Base-by-base conservation (phyloP, 2,329 filamentous ascomycete genomes). In the Aspergillus costaricaensis region DNA sequence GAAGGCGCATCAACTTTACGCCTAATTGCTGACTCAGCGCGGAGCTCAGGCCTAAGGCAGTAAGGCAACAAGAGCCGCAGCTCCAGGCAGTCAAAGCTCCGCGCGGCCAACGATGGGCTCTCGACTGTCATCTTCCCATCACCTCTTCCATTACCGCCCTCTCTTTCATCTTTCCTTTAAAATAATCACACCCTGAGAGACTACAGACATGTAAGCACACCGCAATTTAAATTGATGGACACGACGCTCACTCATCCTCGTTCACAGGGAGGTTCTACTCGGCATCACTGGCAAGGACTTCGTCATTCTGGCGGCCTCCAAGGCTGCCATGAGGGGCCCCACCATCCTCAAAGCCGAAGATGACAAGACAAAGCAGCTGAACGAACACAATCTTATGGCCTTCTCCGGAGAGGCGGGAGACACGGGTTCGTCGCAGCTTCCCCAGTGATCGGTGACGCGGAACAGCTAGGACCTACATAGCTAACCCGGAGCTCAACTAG, bases 221-320 rank as follows among this genome's bases (percentile, higher is more conserved):
- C 54, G 21, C n/a, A 50, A 15, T 39, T 27, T 21, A 58, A n/a
- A 56, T 66, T 58, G 51, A 57, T 60, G 50, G 36, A 27, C 36
- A 56, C 48, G 39, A 38, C 53, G 12, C 44, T 51, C 43, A 57
- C 64, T 73, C 57, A 73, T 64, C 59, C 54, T 27, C 41, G 56
- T 64, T 64, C 38, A 62, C 64, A 98, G 93, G 95, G 95, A 99
- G 88, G 91, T 98, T 77, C 86, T 99, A 76, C 86, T 99, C 71
- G 95, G 95, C 74, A 96, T 99, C 79, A 97, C 94, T 62, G 96
- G 95, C 83, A 96, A 96, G 85, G 96, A 99, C 86, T 99, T 97
- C 80, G 96, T 93, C 82, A 88, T 99, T 85, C 88, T 99, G 77
- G 95, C 92, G 73, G 91, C 95, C 72, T 98, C 93, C 65, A 98